A percentile compares a stretch with the other conserved stretches of the same genome.
phyloP scores from a whole-genome alignment of 2,329 filamentous ascomycete species.

The Apiospora marii region DNA sequence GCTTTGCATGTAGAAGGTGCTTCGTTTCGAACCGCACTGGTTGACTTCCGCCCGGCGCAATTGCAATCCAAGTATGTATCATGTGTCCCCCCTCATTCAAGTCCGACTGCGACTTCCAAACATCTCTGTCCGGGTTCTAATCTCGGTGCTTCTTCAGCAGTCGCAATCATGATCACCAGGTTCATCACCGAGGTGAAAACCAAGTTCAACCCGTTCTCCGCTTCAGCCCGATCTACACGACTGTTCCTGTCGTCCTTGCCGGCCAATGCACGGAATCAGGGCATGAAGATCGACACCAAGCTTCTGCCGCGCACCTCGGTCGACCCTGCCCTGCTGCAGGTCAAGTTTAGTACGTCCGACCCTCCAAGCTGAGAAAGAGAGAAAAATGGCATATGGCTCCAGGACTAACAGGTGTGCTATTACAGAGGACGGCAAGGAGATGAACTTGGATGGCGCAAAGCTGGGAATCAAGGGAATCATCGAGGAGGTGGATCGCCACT shows the following conservation, averaged over 20 bases:
- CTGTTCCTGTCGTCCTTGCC: slow-evolving; percentile 88
- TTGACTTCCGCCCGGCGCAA: neutral
- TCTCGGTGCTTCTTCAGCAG: neutral
- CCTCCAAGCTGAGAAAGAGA: slow-evolving; percentile 23
- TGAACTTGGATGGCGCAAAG: slow-evolving; percentile 82
- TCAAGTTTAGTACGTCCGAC: slow-evolving; percentile 84
- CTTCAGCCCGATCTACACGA: slow-evolving; percentile 80
- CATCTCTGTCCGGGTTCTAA: neutral
- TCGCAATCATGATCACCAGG: slow-evolving; percentile 75
- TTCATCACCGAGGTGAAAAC: slow-evolving; percentile 88
- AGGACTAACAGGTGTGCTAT: slow-evolving; percentile 34
- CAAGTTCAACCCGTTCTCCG: slow-evolving; percentile 91
- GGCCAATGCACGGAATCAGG: slow-evolving; percentile 74
- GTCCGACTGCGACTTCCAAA: neutral
- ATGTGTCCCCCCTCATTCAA: neutral
- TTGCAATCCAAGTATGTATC: neutral
- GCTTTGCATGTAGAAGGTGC: neutral
- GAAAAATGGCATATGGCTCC: neutral
- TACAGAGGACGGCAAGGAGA: slow-evolving; percentile 89
- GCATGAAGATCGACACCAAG: slow-evolving; percentile 80
- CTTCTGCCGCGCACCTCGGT: slow-evolving; percentile 75
- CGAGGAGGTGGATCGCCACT: slow-evolving; percentile 91
- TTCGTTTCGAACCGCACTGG: neutral
- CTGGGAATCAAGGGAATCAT: slow-evolving; percentile 86
- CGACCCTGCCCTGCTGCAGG: slow-evolving; percentile 71